Conservation (phyloP, 306 rosid species). For the Luffa aegyptiaca region DNA sequence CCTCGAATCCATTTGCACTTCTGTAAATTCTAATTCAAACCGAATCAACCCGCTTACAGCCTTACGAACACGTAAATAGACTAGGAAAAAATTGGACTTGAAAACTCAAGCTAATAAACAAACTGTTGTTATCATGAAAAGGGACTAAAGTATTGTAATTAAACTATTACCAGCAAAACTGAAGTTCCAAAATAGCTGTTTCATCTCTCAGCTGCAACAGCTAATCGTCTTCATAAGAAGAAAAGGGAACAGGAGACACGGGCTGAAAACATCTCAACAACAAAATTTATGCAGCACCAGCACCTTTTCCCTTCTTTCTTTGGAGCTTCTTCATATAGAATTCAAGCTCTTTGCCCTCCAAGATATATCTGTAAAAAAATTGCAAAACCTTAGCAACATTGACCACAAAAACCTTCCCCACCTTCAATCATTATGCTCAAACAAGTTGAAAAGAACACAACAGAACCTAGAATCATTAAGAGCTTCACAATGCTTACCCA, state of each 20-base stretch:
- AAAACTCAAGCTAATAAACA: not conserved
- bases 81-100: not conserved
- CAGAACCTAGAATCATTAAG: not conserved
- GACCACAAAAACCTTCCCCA: not conserved
- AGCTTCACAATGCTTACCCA: not conserved
- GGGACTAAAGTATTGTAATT: not conserved
- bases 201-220: not conserved
- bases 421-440: not conserved
- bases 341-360: conserved; percentile 8
- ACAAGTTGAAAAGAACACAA: not conserved
- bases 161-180: not conserved
- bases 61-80: not conserved
- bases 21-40: not conserved
- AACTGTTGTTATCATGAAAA: not conserved
- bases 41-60: not conserved
- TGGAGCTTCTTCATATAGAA: conserved; percentile 9
- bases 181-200: not conserved
- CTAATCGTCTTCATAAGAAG: not conserved
- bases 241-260: not conserved
- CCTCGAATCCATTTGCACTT: not conserved
- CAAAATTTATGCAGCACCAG: conserved; percentile 5
- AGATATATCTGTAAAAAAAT: not conserved
- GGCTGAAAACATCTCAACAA: not conserved
- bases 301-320: conserved; percentile 9
- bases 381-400: not conserved